These are phyloP conservation scores for Globisporangium nunn DNA, from an alignment of 352 stramenopile species.

Conservation along the genomic window DNA sequence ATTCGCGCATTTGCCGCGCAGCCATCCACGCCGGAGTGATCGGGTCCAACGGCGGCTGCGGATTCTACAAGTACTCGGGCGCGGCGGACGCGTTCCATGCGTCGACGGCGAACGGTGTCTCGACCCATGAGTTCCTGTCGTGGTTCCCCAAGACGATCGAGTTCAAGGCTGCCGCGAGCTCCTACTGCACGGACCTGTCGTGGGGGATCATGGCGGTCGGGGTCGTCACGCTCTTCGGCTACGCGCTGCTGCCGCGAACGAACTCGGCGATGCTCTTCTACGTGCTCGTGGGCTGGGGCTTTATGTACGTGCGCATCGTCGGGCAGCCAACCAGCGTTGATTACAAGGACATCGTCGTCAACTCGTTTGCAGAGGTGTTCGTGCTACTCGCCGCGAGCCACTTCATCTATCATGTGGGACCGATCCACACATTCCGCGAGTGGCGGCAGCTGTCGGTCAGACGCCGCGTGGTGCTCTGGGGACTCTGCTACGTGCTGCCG, in stretches of 20 bases:
- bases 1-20: constrained; percentile 76
- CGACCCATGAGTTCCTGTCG: constrained; percentile 35
- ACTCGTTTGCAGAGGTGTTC: constrained; percentile 51
- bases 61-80: constrained; percentile 11
- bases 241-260: constrained; percentile 38
- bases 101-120: constrained; percentile 47
- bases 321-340: constrained; percentile 52
- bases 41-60: constrained; percentile 59
- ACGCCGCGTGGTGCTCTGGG: constrained; percentile 44
- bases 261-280: constrained; percentile 43
- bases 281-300: constrained; percentile 49
- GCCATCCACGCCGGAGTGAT: constrained; percentile 74
- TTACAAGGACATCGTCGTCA: constrained; percentile 44
- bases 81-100: constrained; percentile 33
- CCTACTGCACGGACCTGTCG: constrained; percentile 62
- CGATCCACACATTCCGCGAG: constrained; percentile 34
- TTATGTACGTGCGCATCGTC: constrained; percentile 66
- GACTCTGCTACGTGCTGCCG: constrained; percentile 54
- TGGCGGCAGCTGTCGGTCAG: constrained; percentile 27
- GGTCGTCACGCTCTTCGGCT: constrained; percentile 29
- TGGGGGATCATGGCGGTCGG: constrained; percentile 57
- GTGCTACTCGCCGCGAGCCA: constrained; percentile 48
- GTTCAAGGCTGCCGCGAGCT: constrained; percentile 47
- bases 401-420: constrained; percentile 32
- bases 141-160: constrained; percentile 84